Conservation (phyloP, 305 asterid genomes). For the Fraxinus floribunda region DNA sequence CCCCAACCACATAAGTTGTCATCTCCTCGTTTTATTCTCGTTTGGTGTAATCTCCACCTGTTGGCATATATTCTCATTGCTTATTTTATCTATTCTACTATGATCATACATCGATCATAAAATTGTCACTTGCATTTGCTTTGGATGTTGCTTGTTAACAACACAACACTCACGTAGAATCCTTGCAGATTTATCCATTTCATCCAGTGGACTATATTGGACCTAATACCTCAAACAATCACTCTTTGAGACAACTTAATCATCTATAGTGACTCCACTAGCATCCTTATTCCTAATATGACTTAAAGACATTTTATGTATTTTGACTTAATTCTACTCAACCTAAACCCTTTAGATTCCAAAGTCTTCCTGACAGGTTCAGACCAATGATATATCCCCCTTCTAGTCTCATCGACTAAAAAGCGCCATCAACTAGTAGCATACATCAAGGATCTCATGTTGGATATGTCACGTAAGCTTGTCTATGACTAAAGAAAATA, state of each 20-base stretch:
- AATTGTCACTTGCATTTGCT: background rate
- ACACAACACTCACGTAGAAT: background rate
- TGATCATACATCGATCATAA: background rate
- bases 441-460: background rate
- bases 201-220: background rate
- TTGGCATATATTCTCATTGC: background rate
- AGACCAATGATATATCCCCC: background rate
- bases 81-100: background rate
- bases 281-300: background rate
- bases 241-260: background rate
- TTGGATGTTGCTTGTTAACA: background rate
- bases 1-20: background rate
- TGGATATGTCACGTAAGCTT: background rate
- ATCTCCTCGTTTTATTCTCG: background rate
- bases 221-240: background rate
- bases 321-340: background rate
- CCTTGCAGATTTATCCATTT: background rate
- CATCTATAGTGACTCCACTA: background rate
- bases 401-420: background rate
- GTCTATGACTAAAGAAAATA: background rate
- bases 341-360: background rate
- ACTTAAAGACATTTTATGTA: background rate
- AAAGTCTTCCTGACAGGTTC: background rate
- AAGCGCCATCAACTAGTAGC: background rate
- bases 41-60: background rate